Conservation (phyloP, 768 basidiomycete genomes). For the Pholiota microspora region DNA sequence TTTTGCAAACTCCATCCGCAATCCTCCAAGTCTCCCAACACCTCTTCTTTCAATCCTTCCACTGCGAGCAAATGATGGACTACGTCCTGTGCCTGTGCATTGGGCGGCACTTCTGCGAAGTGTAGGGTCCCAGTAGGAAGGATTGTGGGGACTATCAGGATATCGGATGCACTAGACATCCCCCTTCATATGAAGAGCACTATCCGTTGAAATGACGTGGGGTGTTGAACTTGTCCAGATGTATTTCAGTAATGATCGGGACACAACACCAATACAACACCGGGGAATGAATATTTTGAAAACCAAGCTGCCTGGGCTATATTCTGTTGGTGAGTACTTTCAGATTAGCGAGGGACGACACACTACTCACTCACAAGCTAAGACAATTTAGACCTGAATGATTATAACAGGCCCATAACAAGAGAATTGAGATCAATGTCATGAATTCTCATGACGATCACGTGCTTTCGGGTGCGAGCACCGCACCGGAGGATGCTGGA, state of each 20-base stretch:
- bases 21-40: slow-evolving; percentile 56
- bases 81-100: slow-evolving; percentile 60
- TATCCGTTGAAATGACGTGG: not conserved
- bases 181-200: not conserved
- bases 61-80: slow-evolving; percentile 46
- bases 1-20: slow-evolving; percentile 69
- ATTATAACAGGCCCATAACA: not conserved
- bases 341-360: too few species aligned
- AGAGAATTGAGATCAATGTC: not conserved
- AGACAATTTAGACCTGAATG: not conserved
- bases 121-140: slow-evolving; percentile 58
- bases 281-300: too few species aligned
- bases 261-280: too few species aligned
- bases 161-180: slow-evolving; percentile 17
- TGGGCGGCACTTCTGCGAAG: slow-evolving; percentile 54
- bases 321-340: too few species aligned
- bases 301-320: too few species aligned
- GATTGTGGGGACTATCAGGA: slow-evolving; percentile 53
- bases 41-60: slow-evolving; percentile 50
- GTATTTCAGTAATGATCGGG: too few species aligned
- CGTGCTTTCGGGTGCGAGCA: slow-evolving; percentile 2
- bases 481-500: slow-evolving; percentile 7
- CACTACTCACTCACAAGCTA: too few species aligned
- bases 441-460: slow-evolving; percentile 1
- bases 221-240: too few species aligned